Percentiles rank a stretch among this genome's conserved stretches.
These are phyloP conservation scores for Centrapalus pauciflorus DNA, from an alignment of 129 eudicot genomes.

Conservation along the genomic window DNA sequence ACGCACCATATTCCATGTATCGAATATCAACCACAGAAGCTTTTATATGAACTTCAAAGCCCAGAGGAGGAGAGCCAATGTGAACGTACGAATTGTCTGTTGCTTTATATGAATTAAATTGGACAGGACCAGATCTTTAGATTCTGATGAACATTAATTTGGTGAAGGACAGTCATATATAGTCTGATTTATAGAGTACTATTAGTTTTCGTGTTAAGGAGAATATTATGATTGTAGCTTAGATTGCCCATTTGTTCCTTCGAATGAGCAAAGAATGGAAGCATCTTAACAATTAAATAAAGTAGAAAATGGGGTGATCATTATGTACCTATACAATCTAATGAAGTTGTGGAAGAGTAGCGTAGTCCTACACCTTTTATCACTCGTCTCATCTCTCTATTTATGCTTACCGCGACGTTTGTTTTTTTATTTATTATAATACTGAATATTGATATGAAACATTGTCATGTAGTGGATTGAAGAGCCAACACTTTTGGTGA, in stretches of 20 bases:
- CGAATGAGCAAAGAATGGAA: too few relatives aligned
- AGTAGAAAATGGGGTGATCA: too few relatives aligned
- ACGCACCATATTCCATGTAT: too few relatives aligned
- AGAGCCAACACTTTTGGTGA: conserved; percentile 86
- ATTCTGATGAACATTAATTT: too few relatives aligned
- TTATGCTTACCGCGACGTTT: not conserved
- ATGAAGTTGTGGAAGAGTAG: not conserved
- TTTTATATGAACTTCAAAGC: not conserved
- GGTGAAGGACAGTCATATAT: too few relatives aligned
- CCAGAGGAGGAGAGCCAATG: not conserved
- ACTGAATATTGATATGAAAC: conserved; percentile 20
- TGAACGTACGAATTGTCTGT: not conserved
- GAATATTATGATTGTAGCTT: too few relatives aligned
- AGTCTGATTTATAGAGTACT: too few relatives aligned
- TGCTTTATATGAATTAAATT: not conserved
- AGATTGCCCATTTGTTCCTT: too few relatives aligned
- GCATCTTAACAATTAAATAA: too few relatives aligned
- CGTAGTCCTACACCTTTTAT: not conserved
- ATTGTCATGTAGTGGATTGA: conserved; percentile 84
- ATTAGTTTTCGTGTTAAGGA: too few relatives aligned
- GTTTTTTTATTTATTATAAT: not conserved
- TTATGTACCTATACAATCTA: too few relatives aligned
- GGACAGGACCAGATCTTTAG: too few relatives aligned
- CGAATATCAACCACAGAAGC: not conserved
- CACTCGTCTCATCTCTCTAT: not conserved